Base-by-base conservation (phyloP, 495 filamentous ascomycete species). In the Cetradonia linearis region DNA sequence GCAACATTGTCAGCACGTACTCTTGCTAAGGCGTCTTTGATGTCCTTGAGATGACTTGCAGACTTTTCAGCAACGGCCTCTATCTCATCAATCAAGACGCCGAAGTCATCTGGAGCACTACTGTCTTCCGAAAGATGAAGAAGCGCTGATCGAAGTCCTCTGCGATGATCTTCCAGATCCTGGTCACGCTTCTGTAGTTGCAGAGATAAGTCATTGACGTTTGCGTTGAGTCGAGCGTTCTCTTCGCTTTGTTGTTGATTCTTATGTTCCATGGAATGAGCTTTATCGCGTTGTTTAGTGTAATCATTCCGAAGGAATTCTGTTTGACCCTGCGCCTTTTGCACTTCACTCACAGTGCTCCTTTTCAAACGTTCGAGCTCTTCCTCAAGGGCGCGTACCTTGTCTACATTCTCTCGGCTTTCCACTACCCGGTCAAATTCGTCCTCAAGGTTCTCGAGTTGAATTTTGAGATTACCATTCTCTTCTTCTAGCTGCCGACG, bases 401-500 rank as follows among this genome's bases (percentile, higher is more conserved):
- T 84, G 27, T 86, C 81, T 53, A 94, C 86, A 64, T 91, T 84
- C 58, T 93, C 88, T 6, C 87, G 81, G 52, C 84, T 85, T 63
- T 89, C 91, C n/a, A 91, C 76, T 27, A 89, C 77, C 28, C 89
- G 78, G 61, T 96, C 89, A 47, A 96, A 78, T 65, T 94, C 91
- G 63, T 96, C 91, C 69, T 97, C 91, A 27, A 87, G 74, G 62
- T 95, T 88, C 64, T 98, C 94, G 0, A 89, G 76, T 54, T 84
- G 86, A 30, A 82, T 75, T 63, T 86, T 88, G 57, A 88, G 77
- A 31, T 82, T 81, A 57, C 82, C 83, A 55, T 91, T 81, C 70
- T 97, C 90, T 20, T 79, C 73, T 65, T 95, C 87, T 20, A 96
- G 76, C 11, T 81, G 84, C 65, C 83, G 86, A 28, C 92, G 83